Evolutionary conservation across 176 grass and related monocot genomes (phyloP).

Genomic region (Lolium multiflorum): DNA sequence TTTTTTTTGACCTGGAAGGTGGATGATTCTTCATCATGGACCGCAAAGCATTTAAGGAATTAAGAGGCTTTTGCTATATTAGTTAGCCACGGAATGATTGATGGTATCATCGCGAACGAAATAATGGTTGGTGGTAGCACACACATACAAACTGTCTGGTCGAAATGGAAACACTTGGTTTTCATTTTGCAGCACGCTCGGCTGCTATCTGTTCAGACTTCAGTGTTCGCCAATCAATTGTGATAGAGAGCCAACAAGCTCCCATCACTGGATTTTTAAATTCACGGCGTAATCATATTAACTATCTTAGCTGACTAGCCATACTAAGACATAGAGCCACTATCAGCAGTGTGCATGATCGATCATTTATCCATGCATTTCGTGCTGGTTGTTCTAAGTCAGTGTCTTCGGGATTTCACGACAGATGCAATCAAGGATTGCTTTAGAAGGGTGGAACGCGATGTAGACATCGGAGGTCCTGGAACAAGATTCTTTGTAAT

Average conservation of each 20-base stretch:
- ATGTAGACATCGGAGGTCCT: too few species aligned
- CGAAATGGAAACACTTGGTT: neutral
- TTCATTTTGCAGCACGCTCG: neutral
- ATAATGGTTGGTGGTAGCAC: neutral
- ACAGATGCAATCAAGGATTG: too few species aligned
- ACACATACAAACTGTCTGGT: neutral
- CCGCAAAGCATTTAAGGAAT: neutral
- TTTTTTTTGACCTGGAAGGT: too few species aligned
- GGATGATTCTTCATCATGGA: too few species aligned
- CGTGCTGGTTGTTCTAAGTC: neutral
- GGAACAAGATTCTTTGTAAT: too few species aligned
- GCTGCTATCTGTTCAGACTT: constrained; percentile 6
- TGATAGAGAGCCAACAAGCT: neutral
- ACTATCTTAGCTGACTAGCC: neutral
- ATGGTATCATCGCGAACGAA: neutral
- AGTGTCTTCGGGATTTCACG: too few species aligned
- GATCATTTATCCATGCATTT: neutral
- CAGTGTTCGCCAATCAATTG: neutral
- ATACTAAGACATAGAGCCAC: neutral
- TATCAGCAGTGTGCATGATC: neutral
- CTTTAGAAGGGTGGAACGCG: too few species aligned
- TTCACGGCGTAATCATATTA: neutral
- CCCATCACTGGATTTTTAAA: constrained; percentile 5
- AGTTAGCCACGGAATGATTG: constrained; percentile 13
- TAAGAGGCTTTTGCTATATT: neutral